Conservation (phyloP, 768 basidiomycete genomes). For the Trametes cubensis region DNA sequence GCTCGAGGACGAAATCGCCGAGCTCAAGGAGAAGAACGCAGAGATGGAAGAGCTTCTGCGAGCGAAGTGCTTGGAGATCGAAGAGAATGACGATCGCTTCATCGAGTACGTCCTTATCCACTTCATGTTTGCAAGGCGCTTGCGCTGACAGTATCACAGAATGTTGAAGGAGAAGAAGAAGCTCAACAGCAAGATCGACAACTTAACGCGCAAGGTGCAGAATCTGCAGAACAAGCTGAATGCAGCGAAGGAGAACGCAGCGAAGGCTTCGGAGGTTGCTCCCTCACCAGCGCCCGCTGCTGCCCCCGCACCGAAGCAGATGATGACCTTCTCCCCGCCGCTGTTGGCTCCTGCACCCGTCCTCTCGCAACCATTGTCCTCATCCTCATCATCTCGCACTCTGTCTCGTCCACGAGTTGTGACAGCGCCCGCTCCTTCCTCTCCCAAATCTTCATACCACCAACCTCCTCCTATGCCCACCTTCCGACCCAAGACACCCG, state of each 20-base stretch:
- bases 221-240: slow-evolving; percentile 68
- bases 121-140: background rate
- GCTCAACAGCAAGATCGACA: slow-evolving; percentile 66
- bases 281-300: slow-evolving; percentile 23
- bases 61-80: slow-evolving; percentile 74
- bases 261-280: slow-evolving; percentile 14
- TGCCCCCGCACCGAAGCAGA: slow-evolving; percentile 24
- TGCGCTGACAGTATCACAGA: slow-evolving; percentile 39
- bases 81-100: slow-evolving; percentile 80
- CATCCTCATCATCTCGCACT: slow-evolving; percentile 25
- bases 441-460: slow-evolving; percentile 1
- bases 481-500: slow-evolving; percentile 35
- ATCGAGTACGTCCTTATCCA: slow-evolving; percentile 61
- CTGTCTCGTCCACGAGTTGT: slow-evolving; percentile 50
- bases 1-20: slow-evolving; percentile 55
- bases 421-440: slow-evolving; percentile 24
- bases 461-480: slow-evolving; percentile 20
- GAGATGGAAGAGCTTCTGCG: slow-evolving; percentile 78
- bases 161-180: slow-evolving; percentile 83
- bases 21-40: slow-evolving; percentile 68
- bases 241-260: slow-evolving; percentile 39
- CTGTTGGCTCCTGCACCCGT: slow-evolving; percentile 15
- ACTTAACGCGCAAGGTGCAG: slow-evolving; percentile 72
- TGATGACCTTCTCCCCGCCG: slow-evolving; percentile 28
- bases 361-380: slow-evolving; percentile 21